Percentiles rank a stretch among this genome's conserved stretches.
phyloP scores from a whole-genome alignment of 371 early-diverging fungal genomes.

The Saksenaea oblongispora region DNA sequence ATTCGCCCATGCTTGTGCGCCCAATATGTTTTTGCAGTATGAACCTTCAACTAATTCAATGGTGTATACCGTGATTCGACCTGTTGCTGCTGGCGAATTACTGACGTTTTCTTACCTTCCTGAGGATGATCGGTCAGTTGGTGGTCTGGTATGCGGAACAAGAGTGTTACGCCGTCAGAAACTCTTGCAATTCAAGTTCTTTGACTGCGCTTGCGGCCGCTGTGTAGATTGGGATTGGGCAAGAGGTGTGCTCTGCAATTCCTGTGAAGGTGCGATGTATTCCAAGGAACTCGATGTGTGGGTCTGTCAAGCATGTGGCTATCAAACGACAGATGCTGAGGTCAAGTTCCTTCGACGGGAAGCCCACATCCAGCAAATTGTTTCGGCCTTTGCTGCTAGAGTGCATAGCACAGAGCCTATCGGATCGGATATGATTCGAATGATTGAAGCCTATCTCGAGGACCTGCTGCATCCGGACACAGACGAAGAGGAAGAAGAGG shows the following conservation, averaged over 20 bases:
- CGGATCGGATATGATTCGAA: constrained; percentile 28
- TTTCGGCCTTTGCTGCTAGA: constrained; percentile 32
- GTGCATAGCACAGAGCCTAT: constrained; percentile 24
- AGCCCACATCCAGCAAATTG: constrained; percentile 23
- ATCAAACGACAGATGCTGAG: neutral
- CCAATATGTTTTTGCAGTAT: constrained; percentile 48
- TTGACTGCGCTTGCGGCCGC: constrained; percentile 41
- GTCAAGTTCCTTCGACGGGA: constrained; percentile 22
- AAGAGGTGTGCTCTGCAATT: constrained; percentile 22
- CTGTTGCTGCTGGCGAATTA: constrained; percentile 29
- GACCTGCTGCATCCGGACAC: constrained; percentile 25
- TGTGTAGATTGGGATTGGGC: constrained; percentile 43
- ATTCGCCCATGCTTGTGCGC: constrained; percentile 50
- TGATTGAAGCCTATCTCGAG: constrained; percentile 44
- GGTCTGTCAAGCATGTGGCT: constrained; percentile 23
- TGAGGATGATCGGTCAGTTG: constrained; percentile 42
- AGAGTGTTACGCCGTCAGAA: constrained; percentile 31
- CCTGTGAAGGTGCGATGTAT: constrained; percentile 6
- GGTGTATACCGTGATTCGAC: constrained; percentile 39
- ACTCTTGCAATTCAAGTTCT: constrained; percentile 45
- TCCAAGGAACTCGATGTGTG: constrained; percentile 10
- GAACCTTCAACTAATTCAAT: constrained; percentile 34
- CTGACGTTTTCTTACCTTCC: constrained; percentile 50
- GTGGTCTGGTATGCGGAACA: constrained; percentile 46
- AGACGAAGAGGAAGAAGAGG: constrained; percentile 8